A percentile compares a stretch with the other conserved stretches of the same genome.
Evolutionary conservation across 2,329 filamentous ascomycete species (phyloP).

Genomic region (Cytospora piceae): DNA sequence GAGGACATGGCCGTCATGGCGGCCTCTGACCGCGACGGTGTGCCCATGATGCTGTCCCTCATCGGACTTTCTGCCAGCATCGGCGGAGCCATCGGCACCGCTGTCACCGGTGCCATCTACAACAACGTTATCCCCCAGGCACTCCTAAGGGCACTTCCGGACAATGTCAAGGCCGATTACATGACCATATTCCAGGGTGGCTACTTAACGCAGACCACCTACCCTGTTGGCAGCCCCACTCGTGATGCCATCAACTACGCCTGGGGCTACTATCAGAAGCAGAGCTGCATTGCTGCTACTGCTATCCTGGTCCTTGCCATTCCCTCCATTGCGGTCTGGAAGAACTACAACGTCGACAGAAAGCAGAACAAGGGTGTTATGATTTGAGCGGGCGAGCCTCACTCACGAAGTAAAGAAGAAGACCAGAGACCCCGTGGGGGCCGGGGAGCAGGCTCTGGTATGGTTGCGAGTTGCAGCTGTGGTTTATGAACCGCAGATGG

Average conservation of each 20-base stretch:
- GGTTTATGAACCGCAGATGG: too few species aligned
- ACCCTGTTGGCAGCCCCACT: conserved; percentile 36
- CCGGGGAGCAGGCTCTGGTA: too few species aligned
- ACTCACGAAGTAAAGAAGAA: neutral
- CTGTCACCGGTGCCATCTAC: conserved; percentile 27
- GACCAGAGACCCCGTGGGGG: neutral
- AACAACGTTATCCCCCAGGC: conserved; percentile 23
- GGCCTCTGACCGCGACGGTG: conserved; percentile 41
- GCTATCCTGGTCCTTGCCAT: conserved; percentile 39
- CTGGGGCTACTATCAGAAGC: conserved; percentile 44
- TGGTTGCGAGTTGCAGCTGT: neutral
- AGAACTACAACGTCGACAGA: conserved; percentile 44
- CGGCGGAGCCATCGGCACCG: conserved; percentile 41
- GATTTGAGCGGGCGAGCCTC: conserved; percentile 6
- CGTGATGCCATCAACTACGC: conserved; percentile 43
- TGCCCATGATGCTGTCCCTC: conserved; percentile 42
- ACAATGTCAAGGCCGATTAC: conserved; percentile 34
- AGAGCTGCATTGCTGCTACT: conserved; percentile 41
- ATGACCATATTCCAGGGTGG: conserved; percentile 36
- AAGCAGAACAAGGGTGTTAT: conserved; percentile 33
- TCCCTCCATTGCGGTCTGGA: conserved; percentile 43
- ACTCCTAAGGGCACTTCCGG: conserved; percentile 26
- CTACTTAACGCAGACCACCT: conserved; percentile 37
- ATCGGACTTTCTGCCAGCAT: conserved; percentile 41
- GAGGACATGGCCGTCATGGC: conserved; percentile 64